A percentile compares a stretch with the other conserved stretches of the same genome.
phyloP scores from a whole-genome alignment of 805 yeast species.

The Naumovozyma baii region DNA sequence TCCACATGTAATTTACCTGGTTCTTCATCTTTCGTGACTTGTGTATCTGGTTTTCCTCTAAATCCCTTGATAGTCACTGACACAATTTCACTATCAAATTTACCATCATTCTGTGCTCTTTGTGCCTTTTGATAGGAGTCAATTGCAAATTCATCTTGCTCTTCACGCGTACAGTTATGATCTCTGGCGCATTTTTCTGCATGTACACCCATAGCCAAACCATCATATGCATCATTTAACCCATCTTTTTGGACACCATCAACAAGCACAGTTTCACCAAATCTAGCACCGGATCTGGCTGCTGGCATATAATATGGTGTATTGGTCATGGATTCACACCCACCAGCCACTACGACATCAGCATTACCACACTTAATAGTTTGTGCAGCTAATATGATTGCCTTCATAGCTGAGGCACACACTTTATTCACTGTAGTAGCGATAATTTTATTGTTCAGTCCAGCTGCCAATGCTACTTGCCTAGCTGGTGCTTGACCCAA shows the following conservation, averaged over 20 bases:
- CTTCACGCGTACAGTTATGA: conserved; percentile 65
- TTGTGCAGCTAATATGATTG: conserved; percentile 86
- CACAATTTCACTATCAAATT: conserved; percentile 71
- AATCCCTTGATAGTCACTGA: conserved; percentile 83
- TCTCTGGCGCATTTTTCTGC: conserved; percentile 95
- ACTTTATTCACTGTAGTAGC: conserved; percentile 94
- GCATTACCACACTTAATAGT: conserved; percentile 80
- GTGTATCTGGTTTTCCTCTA: conserved; percentile 81
- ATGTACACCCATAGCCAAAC: conserved; percentile 88
- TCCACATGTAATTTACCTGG: conserved; percentile 63
- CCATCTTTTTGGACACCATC: conserved; percentile 95
- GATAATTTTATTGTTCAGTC: conserved; percentile 67
- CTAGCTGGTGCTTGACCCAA: conserved; percentile 97
- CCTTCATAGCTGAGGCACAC: conserved; percentile 93
- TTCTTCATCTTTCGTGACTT: conserved; percentile 78
- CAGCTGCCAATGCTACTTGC: conserved; percentile 89
- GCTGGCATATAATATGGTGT: conserved; percentile 84
- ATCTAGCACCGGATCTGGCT: conserved; percentile 83
- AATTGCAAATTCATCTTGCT: conserved; percentile 84
- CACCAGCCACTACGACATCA: conserved; percentile 91
- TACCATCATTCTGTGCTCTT: conserved; percentile 68
- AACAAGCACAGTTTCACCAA: conserved; percentile 67
- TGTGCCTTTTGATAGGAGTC: conserved; percentile 79
- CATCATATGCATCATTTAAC: conserved; percentile 81
- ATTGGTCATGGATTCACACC: conserved; percentile 96